phyloP scores from a whole-genome alignment of 2,329 filamentous ascomycete species.

The Domatiomyces globalis region DNA sequence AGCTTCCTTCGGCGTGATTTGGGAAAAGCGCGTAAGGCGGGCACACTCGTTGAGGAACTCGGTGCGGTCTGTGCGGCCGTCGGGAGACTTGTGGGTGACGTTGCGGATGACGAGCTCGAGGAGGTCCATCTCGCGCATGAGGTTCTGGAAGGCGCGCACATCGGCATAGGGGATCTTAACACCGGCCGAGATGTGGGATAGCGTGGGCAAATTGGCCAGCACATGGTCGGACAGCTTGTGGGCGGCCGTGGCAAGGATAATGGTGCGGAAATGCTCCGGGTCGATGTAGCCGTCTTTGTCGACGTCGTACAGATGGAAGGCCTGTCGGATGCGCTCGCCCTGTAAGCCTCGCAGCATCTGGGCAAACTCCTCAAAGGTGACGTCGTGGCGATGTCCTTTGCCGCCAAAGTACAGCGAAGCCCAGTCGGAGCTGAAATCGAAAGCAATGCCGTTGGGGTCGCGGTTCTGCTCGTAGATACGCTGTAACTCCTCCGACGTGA shows the following conservation, averaged over 20 bases:
- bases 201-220: constrained; percentile 72
- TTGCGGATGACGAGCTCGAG: constrained; percentile 86
- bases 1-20: constrained; percentile 96
- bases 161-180: constrained; percentile 97
- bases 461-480: constrained; percentile 78
- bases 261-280: constrained; percentile 89
- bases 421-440: constrained; percentile 97
- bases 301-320: constrained; percentile 82
- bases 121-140: constrained; percentile 95
- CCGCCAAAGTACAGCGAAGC: constrained; percentile 84
- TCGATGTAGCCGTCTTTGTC: constrained; percentile 90
- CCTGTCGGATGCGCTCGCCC: constrained; percentile 88
- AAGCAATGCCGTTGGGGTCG: constrained; percentile 69
- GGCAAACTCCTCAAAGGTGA: constrained; percentile 93
- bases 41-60: constrained; percentile 94
- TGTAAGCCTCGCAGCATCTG: constrained; percentile 95
- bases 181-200: constrained; percentile 85
- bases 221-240: constrained; percentile 98
- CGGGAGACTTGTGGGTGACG: constrained; percentile 65
- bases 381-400: constrained; percentile 72
- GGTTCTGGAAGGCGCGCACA: constrained; percentile 93
- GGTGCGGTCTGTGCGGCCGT: constrained; percentile 84
- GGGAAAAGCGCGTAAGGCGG: constrained; percentile 78
- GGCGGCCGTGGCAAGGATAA: constrained; percentile 79
- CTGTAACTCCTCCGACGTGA: constrained; percentile 83